phyloP scores from a whole-genome alignment of 2,329 filamentous ascomycete genomes.

The Emergomyces africanus region DNA sequence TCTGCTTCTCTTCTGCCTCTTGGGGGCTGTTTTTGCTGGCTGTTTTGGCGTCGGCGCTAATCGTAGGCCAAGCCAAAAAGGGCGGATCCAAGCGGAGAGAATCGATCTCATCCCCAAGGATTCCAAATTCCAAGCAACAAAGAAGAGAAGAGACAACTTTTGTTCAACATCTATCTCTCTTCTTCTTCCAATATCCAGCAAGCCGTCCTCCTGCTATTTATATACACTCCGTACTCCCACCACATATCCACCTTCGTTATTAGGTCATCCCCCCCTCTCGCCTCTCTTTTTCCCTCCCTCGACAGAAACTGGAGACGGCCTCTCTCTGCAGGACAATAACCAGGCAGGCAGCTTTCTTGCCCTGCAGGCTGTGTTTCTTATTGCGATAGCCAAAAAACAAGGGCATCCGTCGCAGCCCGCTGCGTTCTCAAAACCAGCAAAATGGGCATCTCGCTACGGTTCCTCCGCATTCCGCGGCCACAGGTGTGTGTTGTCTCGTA shows the following conservation, averaged over 20 bases:
- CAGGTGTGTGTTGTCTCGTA: conserved; percentile 29
- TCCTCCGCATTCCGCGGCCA: conserved; percentile 38
- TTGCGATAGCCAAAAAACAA: background rate
- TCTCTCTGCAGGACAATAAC: no score
- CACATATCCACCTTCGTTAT: background rate
- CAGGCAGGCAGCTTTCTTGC: background rate
- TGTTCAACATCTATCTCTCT: no score
- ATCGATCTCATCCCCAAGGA: background rate
- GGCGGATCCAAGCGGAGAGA: background rate
- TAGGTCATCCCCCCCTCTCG: background rate
- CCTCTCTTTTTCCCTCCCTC: background rate
- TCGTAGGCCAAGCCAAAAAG: background rate
- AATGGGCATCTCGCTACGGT: conserved; percentile 28
- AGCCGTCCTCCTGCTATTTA: background rate
- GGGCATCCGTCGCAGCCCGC: background rate
- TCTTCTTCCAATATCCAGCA: no score
- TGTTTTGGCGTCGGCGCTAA: background rate
- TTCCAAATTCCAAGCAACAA: no score
- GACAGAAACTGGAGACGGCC: background rate
- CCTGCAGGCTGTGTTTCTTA: background rate
- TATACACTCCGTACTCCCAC: no score
- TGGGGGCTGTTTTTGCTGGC: background rate
- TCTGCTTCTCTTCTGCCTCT: background rate
- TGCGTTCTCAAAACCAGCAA: conserved; percentile 7
- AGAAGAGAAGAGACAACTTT: no score